These are phyloP conservation scores for Fusarium sp. DNA, from an alignment of 2,329 filamentous ascomycete genomes.

Conservation along the genomic window DNA sequence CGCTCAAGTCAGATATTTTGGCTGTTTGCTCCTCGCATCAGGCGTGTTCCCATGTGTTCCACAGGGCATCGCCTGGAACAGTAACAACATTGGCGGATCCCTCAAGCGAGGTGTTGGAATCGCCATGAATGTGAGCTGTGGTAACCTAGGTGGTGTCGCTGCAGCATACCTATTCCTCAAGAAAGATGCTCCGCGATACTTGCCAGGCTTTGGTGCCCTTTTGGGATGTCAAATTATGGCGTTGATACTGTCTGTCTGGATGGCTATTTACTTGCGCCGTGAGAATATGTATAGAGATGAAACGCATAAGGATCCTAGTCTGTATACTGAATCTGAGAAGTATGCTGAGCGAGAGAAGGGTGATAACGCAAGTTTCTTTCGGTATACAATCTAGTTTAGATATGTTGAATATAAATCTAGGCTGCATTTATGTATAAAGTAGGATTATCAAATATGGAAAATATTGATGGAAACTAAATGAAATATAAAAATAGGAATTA, in stretches of 20 bases:
- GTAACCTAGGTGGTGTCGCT: neutral
- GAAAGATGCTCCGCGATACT: conserved; percentile 1
- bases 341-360: conserved; percentile 2
- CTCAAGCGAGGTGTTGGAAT: conserved; percentile 63
- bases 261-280: conserved; percentile 1
- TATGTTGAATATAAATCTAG: neutral
- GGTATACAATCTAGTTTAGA: neutral
- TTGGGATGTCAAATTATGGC: neutral
- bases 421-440: neutral
- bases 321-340: conserved; percentile 1
- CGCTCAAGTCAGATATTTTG: conserved; percentile 1
- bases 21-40: conserved; percentile 8
- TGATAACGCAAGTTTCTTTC: conserved; percentile 1
- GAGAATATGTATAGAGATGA: neutral
- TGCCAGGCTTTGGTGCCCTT: conserved; percentile 1
- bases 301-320: neutral
- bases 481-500: too few species aligned
- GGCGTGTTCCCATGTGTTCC: conserved; percentile 10
- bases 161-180: neutral
- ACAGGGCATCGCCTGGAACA: conserved; percentile 60
- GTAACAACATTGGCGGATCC: conserved; percentile 69
- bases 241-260: neutral
- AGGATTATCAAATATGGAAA: too few species aligned
- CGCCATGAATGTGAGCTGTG: conserved; percentile 13
- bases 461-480: too few species aligned